A percentile compares a stretch with the other conserved stretches of the same genome.
Conservation (phyloP, 257 asterid genomes). For the Cordia subcordata region DNA sequence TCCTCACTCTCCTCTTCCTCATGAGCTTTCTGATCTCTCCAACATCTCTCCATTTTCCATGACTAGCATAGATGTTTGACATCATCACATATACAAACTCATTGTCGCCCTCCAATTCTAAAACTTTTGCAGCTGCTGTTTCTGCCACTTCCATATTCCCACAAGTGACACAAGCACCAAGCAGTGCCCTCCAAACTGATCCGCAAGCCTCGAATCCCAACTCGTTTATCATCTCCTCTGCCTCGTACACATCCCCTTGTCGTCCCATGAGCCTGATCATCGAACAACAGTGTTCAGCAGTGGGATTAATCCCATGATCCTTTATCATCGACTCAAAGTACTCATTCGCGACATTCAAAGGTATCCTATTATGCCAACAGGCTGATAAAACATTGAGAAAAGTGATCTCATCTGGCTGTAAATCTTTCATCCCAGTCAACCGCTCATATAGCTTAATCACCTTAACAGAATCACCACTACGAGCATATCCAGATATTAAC, state of each 20-base stretch:
- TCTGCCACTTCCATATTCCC: constrained; percentile 44
- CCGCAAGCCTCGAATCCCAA: constrained; percentile 41
- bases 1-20: constrained; percentile 49
- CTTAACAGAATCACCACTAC: constrained; percentile 40
- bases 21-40: constrained; percentile 43
- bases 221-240: constrained; percentile 43
- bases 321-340: constrained; percentile 44
- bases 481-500: constrained; percentile 66
- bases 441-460: constrained; percentile 48
- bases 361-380: constrained; percentile 50
- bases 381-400: constrained; percentile 65
- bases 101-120: constrained; percentile 48
- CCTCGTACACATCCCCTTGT: constrained; percentile 48
- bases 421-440: constrained; percentile 28
- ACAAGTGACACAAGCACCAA: constrained; percentile 48
- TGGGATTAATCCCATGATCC: constrained; percentile 40
- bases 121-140: constrained; percentile 46
- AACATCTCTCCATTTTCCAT: constrained; percentile 51
- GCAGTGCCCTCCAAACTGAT: constrained; percentile 61
- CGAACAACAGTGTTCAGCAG: constrained; percentile 58
- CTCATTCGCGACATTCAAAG: constrained; percentile 29
- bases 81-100: constrained; percentile 46
- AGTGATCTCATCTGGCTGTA: constrained; percentile 60
- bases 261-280: constrained; percentile 68
- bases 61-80: constrained; percentile 57